Conservation (phyloP, 768 basidiomycete species). For the Kwoniella dejecticola region DNA sequence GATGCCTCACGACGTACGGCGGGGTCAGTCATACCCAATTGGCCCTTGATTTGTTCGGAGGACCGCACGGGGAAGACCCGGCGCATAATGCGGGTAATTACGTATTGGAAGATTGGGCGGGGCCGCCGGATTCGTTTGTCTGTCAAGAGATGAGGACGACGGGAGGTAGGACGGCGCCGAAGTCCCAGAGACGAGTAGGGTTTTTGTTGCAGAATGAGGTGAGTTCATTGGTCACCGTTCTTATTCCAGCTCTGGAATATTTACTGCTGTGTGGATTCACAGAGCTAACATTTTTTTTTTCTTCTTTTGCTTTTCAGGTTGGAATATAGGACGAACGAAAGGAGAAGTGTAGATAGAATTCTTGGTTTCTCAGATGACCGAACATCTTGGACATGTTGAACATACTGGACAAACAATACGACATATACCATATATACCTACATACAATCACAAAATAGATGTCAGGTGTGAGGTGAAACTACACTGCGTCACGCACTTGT, state of each 20-base stretch:
- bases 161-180: slow-evolving; percentile 56
- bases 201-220: slow-evolving; percentile 57
- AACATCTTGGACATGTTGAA: no score
- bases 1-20: slow-evolving; percentile 96
- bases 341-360: not conserved
- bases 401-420: no score
- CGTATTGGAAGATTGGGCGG: slow-evolving; percentile 90
- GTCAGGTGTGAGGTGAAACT: no score
- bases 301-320: not conserved
- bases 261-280: not conserved
- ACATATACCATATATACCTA: no score
- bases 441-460: no score
- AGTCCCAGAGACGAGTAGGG: slow-evolving; percentile 55
- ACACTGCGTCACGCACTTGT: no score
- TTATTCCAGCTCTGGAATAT: not conserved
- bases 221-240: slow-evolving; percentile 17
- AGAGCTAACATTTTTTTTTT: no score
- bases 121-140: slow-evolving; percentile 94
- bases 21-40: slow-evolving; percentile 95
- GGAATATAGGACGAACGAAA: not conserved
- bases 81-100: slow-evolving; percentile 64
- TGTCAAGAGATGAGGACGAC: slow-evolving; percentile 77
- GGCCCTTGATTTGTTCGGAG: slow-evolving; percentile 89
- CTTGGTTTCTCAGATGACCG: no score
- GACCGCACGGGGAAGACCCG: slow-evolving; percentile 66